Base-by-base conservation (phyloP, 495 filamentous ascomycete genomes). In the Aspergillus sclerotioniger region DNA sequence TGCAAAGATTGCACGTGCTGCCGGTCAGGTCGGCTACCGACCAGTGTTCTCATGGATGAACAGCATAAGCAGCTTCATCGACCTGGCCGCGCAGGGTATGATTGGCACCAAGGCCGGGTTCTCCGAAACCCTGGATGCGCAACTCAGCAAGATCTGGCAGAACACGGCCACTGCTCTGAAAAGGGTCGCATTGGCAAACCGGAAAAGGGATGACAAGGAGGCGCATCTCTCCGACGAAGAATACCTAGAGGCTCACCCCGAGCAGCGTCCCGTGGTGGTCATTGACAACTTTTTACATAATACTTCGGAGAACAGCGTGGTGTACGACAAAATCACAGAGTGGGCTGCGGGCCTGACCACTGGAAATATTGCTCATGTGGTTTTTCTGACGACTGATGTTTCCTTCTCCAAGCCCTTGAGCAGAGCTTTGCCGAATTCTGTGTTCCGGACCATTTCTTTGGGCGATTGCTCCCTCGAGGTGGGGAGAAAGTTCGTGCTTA, bases 21-120 rank as follows among this genome's bases (percentile, higher is more conserved):
- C 95, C 2, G 69, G 74, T 6, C 83, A 93, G 64, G 94, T 98
- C 54, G 94, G 94, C 39, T 98, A 98, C 63, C 79, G 91, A 1
- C 94, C 94, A 0, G 82, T 98, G 7, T 98, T 98, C 70, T 93
- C 90, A 0, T 98, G 91, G 90, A 87, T 94, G 77, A 98, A 98
- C 69, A 96, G 86, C 60, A 82, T 97, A 56, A 95, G 89, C 70
- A 96, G 90, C 68, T 80, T 96, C 60, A 79, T 96, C 59, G 94
- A 98, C 62, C 82, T 98, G 43, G 94, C 92, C 16, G 88, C 92
- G 15, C 92, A 97, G 63, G 89, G 94, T 58, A 92, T 93, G 35
- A 96, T 95, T 37, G 94, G 94, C 12, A 88, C 92, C 46, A 96
- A 96, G 65, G 87, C 95, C 13, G 94, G 94, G 1, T 96, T 98